Percentiles rank a stretch among this genome's conserved stretches.
Conservation (phyloP, 2,329 filamentous ascomycete genomes). For the Neurospora sp. region DNA sequence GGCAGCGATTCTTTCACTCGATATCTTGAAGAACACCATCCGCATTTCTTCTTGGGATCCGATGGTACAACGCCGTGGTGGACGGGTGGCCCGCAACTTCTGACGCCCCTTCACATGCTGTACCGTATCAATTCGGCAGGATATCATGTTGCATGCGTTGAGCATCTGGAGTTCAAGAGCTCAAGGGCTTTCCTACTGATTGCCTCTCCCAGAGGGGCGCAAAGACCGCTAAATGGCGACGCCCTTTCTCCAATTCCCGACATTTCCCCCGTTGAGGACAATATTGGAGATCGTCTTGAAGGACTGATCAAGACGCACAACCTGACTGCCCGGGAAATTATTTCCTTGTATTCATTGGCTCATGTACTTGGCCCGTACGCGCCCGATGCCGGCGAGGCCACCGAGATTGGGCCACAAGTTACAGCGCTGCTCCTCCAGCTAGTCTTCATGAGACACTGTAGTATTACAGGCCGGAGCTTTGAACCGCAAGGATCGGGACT, state of each 20-base stretch:
- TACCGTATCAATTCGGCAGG: constrained; percentile 43
- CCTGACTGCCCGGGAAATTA: constrained; percentile 13
- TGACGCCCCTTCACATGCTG: constrained; percentile 35
- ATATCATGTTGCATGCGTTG: constrained; percentile 53
- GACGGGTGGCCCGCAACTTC: neutral
- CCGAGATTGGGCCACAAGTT: constrained; percentile 2
- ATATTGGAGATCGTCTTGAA: neutral
- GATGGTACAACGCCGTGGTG: constrained; percentile 35
- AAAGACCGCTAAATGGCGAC: neutral
- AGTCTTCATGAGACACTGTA: constrained; percentile 15
- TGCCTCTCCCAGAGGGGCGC: neutral
- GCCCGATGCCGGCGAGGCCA: neutral
- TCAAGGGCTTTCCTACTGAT: constrained; percentile 40
- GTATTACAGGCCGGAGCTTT: constrained; percentile 17
- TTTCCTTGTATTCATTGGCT: constrained; percentile 16
- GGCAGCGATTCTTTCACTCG: constrained; percentile 38
- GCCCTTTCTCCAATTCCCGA: neutral
- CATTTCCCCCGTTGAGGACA: neutral
- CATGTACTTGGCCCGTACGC: constrained; percentile 7
- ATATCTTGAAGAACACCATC: constrained; percentile 43
- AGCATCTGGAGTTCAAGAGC: constrained; percentile 52
- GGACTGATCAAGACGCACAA: neutral
- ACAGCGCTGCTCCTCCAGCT: constrained; percentile 19
- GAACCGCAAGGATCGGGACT: neutral
- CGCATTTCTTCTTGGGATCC: constrained; percentile 61